Conservation (phyloP, 2,329 filamentous ascomycete genomes). For the Aspergillus nomiae region DNA sequence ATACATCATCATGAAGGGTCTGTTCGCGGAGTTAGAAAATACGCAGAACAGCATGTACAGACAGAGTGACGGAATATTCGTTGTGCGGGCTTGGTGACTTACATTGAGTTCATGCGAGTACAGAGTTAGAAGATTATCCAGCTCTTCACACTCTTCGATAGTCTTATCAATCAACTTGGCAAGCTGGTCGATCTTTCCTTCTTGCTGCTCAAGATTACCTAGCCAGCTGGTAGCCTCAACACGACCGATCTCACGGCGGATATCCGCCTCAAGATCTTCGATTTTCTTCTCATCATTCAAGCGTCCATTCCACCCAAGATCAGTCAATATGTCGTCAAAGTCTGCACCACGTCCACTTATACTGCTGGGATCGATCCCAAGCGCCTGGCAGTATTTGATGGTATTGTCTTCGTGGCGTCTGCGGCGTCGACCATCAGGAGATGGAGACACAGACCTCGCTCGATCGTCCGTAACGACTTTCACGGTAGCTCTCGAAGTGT, state of each 20-base stretch:
- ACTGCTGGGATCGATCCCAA: slow-evolving; percentile 77
- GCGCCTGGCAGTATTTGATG: slow-evolving; percentile 71
- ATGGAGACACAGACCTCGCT: slow-evolving; percentile 38
- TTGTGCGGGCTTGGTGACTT: slow-evolving; percentile 40
- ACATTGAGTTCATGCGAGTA: slow-evolving; percentile 94
- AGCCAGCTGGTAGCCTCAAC: slow-evolving; percentile 94
- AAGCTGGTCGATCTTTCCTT: slow-evolving; percentile 85
- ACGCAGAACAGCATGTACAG: background rate
- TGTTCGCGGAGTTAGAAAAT: slow-evolving; percentile 38
- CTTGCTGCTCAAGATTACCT: slow-evolving; percentile 78
- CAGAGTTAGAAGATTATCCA: slow-evolving; percentile 89
- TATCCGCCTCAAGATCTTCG: slow-evolving; percentile 77
- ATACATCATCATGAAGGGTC: slow-evolving; percentile 93
- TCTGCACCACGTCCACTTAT: slow-evolving; percentile 76
- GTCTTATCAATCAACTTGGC: slow-evolving; percentile 83
- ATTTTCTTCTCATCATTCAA: slow-evolving; percentile 74
- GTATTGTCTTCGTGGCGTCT: slow-evolving; percentile 72
- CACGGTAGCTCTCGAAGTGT: slow-evolving; percentile 24
- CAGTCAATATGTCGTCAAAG: slow-evolving; percentile 78
- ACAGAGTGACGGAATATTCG: background rate
- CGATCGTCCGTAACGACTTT: slow-evolving; percentile 27
- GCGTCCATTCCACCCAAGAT: slow-evolving; percentile 85
- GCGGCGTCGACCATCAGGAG: slow-evolving; percentile 56
- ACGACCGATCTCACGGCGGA: slow-evolving; percentile 84
- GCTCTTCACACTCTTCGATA: slow-evolving; percentile 93